phyloP scores from a whole-genome alignment of 2,329 filamentous ascomycete species.

The Colletotrichum eremochloae region DNA sequence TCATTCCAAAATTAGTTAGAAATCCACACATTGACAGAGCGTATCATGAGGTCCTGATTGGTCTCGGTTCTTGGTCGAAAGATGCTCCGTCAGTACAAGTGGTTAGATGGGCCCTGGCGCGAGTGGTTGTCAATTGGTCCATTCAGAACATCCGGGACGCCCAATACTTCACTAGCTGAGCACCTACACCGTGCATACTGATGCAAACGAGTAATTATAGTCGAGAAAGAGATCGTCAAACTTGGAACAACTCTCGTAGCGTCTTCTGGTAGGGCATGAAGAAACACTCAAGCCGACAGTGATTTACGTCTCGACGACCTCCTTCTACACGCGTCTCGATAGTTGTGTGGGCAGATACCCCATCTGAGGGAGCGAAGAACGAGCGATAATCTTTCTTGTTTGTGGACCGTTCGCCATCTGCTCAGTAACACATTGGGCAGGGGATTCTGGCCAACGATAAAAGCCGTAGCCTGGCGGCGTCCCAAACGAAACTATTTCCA shows the following conservation, averaged over 20 bases:
- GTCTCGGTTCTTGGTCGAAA: too few species aligned
- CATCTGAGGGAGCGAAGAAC: conserved; percentile 3
- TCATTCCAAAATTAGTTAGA: too few species aligned
- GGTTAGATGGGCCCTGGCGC: too few species aligned
- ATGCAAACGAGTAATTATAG: too few species aligned
- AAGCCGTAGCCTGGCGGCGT: neutral
- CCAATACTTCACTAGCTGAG: too few species aligned
- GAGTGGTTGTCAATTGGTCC: too few species aligned
- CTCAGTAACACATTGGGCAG: neutral
- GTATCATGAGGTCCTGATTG: too few species aligned
- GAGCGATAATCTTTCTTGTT: neutral
- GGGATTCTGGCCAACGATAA: neutral
- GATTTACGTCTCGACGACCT: conserved; percentile 11
- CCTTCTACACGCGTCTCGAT: conserved; percentile 1
- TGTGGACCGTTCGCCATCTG: neutral
- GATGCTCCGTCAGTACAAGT: too few species aligned
- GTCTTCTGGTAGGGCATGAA: neutral
- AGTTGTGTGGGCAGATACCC: neutral
- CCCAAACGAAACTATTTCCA: neutral
- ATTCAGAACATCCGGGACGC: too few species aligned
- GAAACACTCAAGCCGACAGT: conserved; percentile 8
- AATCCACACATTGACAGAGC: too few species aligned
- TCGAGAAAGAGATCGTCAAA: neutral
- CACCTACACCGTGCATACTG: too few species aligned
- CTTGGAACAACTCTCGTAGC: neutral